Base-by-base conservation (phyloP, 2,329 filamentous ascomycete genomes). In the Salinomyces thailandicus region DNA sequence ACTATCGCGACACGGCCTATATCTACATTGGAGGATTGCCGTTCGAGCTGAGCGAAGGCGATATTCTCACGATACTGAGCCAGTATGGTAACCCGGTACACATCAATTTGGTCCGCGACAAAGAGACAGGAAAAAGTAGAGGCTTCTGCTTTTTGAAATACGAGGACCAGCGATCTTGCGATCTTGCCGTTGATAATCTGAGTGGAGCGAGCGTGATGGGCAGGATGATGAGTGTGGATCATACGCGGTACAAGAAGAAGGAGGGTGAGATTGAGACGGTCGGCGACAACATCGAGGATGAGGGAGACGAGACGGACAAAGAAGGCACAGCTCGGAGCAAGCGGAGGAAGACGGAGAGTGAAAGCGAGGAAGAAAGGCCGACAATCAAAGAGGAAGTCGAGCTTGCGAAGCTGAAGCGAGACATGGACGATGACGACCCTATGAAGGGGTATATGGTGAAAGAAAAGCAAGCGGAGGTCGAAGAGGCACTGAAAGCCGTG, bases 141-240 rank as follows among this genome's bases (percentile, higher is more conserved):
- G 91, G 91, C 0, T 98, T 96, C 57, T 86, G 82, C 2, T 98
- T 93, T 72, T 72, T 98, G 40, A 98, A 98, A 58, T 98, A 96
- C 62, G 91, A 98, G 59, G 89, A 98, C 61, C 91, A 98, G 66
- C 74, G 89, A 49, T 95, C 87, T 63, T 93, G 85, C 44, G 89
- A 96, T 61, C 67, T 98, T 28, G 91, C 93, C 0, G 93, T 98
- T 7, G 91, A 98, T 63, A 98, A 98, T 59, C 66, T 98, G 4
- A 83, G 86, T 26, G 91, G 91, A 19, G 81, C 87, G 6, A 81
- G 78, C 18, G 78, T 98, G 13, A 69, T 84, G 56, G 87, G 86
- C 2, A 72, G 87, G 28, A 62, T 89, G 39, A 62, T 98, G 28
- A 76, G 82, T 41, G 91, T 98, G 9, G 91, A 98, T 58, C 91